Conservation (phyloP, 345 rosid genomes). For the Dipteronia sinensis region DNA sequence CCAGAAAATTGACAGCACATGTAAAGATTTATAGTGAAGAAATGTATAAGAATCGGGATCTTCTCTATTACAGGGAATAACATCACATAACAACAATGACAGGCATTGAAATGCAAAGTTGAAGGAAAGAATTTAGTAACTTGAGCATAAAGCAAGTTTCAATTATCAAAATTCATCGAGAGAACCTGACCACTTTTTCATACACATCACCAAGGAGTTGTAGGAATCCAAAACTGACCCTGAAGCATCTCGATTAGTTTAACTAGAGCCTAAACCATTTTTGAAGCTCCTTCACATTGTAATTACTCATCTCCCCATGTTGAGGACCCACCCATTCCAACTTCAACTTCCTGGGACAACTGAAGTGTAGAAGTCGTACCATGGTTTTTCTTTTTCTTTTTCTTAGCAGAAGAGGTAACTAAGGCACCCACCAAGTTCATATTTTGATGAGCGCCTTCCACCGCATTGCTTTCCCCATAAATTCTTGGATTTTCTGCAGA, state of each 20-base stretch:
- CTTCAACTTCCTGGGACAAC: conserved; percentile 42
- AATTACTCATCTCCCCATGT: conserved; percentile 56
- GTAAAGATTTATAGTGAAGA: background rate
- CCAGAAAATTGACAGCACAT: background rate
- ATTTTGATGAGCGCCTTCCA: conserved; percentile 27
- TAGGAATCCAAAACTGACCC: background rate
- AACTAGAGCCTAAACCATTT: background rate
- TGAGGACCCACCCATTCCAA: conserved; percentile 85
- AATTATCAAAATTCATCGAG: background rate
- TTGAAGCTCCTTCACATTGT: background rate
- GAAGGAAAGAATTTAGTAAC: background rate
- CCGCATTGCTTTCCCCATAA: conserved; percentile 23
- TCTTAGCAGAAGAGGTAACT: conserved; percentile 38
- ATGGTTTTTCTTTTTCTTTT: conserved; percentile 48
- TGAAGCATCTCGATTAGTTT: background rate
- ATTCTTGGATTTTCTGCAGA: conserved; percentile 26
- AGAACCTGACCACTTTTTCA: background rate
- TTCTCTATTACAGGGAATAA: background rate
- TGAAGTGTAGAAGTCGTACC: conserved; percentile 27
- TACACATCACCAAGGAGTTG: no score
- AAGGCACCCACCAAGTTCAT: conserved; percentile 27
- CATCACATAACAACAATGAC: background rate
- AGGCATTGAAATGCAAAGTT: background rate
- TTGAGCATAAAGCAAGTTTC: background rate
- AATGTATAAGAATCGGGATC: background rate